A percentile compares a stretch with the other conserved stretches of the same genome.
Evolutionary conservation across 2,329 filamentous ascomycete genomes (phyloP).

Genomic region (Ophiosphaerella narmari): DNA sequence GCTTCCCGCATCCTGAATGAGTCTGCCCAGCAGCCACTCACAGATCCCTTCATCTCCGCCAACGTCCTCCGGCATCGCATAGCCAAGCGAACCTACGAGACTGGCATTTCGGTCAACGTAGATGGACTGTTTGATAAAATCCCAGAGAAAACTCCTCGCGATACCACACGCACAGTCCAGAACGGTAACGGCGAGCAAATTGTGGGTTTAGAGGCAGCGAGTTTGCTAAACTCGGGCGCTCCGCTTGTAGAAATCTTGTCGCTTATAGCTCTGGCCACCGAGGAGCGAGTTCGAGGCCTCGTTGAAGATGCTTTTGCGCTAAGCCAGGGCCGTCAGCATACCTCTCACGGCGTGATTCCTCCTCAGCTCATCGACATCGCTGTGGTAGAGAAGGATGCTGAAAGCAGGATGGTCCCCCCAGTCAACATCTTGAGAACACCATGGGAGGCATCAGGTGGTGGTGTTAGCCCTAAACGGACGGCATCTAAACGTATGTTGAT

Average conservation of each 20-base stretch:
- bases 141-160: constrained; percentile 34
- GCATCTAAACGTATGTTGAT: constrained; percentile 32
- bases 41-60: constrained; percentile 73
- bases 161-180: constrained; percentile 44
- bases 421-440: constrained; percentile 45
- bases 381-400: constrained; percentile 53
- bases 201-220: constrained; percentile 59
- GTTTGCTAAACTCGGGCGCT: constrained; percentile 72
- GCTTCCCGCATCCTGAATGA: constrained; percentile 66
- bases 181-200: constrained; percentile 65
- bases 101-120: constrained; percentile 63
- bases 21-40: constrained; percentile 69
- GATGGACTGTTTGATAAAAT: constrained; percentile 57
- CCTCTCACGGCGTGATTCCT: constrained; percentile 79
- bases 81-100: constrained; percentile 62
- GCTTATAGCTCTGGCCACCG: constrained; percentile 79
- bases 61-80: constrained; percentile 60
- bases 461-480: constrained; percentile 60
- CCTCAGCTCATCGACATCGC: constrained; percentile 77
- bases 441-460: constrained; percentile 54
- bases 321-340: constrained; percentile 72
- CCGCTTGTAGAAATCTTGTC: constrained; percentile 81
- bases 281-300: constrained; percentile 75
- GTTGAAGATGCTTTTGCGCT: constrained; percentile 77
- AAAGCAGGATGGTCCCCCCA: constrained; percentile 45